Evolutionary conservation across 2,329 filamentous ascomycete species (phyloP).

Genomic region (Aaosphaeria arxii): DNA sequence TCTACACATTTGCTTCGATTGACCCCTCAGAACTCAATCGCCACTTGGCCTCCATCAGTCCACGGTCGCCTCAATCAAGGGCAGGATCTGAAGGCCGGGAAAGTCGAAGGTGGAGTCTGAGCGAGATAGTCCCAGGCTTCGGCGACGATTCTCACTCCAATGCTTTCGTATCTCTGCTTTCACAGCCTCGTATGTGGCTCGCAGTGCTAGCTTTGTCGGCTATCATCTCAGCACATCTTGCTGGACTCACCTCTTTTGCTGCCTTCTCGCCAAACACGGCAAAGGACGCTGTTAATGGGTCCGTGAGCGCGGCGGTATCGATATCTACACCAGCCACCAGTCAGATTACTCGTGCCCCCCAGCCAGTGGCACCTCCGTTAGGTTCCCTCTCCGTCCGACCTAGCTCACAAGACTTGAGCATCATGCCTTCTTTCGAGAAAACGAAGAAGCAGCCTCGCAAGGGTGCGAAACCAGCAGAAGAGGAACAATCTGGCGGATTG

Average conservation of each 20-base stretch:
- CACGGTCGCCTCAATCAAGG: not conserved
- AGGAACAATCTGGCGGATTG: conserved; percentile 41
- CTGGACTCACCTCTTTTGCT: not conserved
- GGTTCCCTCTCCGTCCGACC: not conserved
- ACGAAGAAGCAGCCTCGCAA: not conserved
- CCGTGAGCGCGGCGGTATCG: not conserved
- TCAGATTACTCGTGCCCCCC: no score
- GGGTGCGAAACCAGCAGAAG: not conserved
- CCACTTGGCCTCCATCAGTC: conserved; percentile 32
- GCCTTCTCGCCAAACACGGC: not conserved
- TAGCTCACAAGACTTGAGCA: not conserved
- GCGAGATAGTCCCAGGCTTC: not conserved
- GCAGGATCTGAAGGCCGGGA: not conserved
- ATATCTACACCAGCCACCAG: not conserved
- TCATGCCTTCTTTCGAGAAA: not conserved
- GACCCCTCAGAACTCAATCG: conserved; percentile 36
- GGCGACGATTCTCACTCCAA: not conserved
- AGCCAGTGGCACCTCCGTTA: no score
- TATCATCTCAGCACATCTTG: not conserved
- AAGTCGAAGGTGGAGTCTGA: not conserved
- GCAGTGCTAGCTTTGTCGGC: not conserved
- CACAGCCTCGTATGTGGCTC: not conserved
- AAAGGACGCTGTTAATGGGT: not conserved
- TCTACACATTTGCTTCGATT: conserved; percentile 29
- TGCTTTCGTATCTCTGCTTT: not conserved